Base-by-base conservation (phyloP, 495 filamentous ascomycete species). In the Lepidopterella palustris region DNA sequence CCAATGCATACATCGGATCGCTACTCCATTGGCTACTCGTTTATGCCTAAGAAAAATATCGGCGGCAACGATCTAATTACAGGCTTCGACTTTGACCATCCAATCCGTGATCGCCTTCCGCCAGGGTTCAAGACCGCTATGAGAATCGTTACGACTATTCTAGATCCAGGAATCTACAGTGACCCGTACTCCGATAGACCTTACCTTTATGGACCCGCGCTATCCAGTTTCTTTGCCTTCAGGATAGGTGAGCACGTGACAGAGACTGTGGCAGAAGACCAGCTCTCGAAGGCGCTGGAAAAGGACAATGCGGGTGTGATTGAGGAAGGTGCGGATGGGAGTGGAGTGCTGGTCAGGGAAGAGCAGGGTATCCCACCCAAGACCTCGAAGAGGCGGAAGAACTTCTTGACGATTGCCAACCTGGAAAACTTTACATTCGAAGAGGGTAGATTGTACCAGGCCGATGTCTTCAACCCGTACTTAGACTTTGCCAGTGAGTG, bases 401-500 rank as follows among this genome's bases (percentile, higher is more conserved):
- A 67, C 35, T 73, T 72, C 57, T 73, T 83, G 42, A 68, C 68
- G n/a, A 72, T 78, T 55, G 61, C 64, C 6, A 73, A 74, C 27
- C 69, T 79, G 35, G 73, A 78, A 62, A 66, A 64, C 3, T 85
- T 84, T 67, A 74, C 68, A 1, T 86, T 85, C 73, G 82, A 85
- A 58, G 68, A 68, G 39, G 84, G 81, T 0, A 73, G 83, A 61
- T 73, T 79, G 49, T 96, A 95, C 71, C 72, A 77, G 26, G 80
- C 82, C 45, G 92, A 97, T 72, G 97, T 98, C 72, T 93, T 84
- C 65, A 97, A 96, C 68, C 84, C 85, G n/a, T 96, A 92, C 76
- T 69, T 98, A 42, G 87, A 91, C 70, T 95, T 97, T 66, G 84
- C 83, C 68, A 79, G 84, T 85, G 59, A 52, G 74, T 72, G 45